Conservation (phyloP, 306 rosid genomes). For the Lupinus albus region DNA sequence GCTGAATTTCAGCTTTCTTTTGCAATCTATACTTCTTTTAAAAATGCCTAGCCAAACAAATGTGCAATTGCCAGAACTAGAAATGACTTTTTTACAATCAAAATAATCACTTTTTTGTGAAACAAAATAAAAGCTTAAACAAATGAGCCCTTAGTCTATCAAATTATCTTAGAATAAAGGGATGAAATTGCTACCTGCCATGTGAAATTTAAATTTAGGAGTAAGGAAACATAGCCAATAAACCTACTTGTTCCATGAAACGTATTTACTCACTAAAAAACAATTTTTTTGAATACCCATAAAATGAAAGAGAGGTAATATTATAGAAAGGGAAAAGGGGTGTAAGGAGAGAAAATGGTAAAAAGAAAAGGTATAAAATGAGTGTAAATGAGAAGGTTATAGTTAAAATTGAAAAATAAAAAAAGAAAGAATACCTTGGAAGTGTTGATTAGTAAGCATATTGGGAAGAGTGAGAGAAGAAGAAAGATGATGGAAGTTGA, state of each 20-base stretch:
- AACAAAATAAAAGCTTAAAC: too few species aligned
- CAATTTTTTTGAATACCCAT: slow-evolving; percentile 3
- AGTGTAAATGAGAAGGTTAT: not conserved
- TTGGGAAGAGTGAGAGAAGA: slow-evolving; percentile 12
- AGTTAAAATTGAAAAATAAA: not conserved
- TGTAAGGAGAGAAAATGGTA: not conserved
- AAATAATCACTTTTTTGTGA: too few species aligned
- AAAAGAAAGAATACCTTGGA: slow-evolving; percentile 47
- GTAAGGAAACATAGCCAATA: not conserved
- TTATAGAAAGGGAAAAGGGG: not conserved
- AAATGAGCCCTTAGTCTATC: too few species aligned
- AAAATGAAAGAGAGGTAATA: not conserved
- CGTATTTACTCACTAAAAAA: not conserved
- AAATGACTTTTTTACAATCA: too few species aligned
- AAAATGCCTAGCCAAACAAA: too few species aligned
- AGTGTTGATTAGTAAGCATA: slow-evolving; percentile 59
- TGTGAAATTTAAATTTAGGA: not conserved
- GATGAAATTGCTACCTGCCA: not conserved
- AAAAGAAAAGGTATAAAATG: not conserved
- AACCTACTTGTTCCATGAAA: too few species aligned
- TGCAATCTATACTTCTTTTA: too few species aligned
- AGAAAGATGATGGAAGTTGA: not conserved
- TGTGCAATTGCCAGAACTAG: too few species aligned
- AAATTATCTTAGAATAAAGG: not conserved
- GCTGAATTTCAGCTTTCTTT: too few species aligned